A percentile compares a stretch with the other conserved stretches of the same genome.
These are phyloP conservation scores for Aegilops longissima DNA, from an alignment of 176 grass and related monocot genomes.

Conservation along the genomic window DNA sequence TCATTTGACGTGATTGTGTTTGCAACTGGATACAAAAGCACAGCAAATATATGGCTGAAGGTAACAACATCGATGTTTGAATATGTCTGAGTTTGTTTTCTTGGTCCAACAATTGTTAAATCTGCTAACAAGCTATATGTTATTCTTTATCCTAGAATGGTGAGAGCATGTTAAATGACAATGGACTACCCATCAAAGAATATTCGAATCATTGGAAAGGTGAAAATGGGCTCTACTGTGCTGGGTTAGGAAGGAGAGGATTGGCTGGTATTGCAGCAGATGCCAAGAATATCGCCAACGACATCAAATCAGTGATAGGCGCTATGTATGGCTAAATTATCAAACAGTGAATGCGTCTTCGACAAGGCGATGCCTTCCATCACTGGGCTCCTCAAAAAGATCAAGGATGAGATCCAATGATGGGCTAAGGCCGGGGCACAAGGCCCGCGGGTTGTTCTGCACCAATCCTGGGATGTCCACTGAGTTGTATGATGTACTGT, in stretches of 20 bases:
- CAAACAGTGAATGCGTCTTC: no score
- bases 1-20: slow-evolving; percentile 1
- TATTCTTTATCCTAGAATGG: not conserved
- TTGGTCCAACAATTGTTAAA: not conserved
- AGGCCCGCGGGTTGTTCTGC: no score
- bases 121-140: not conserved
- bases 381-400: no score
- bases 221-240: not conserved
- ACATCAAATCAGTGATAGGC: not conserved
- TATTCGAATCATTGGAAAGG: not conserved
- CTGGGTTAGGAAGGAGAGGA: not conserved
- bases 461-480: no score
- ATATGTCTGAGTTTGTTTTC: not conserved
- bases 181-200: not conserved
- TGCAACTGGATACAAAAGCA: slow-evolving; percentile 48
- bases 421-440: no score
- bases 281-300: not conserved
- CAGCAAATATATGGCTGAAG: slow-evolving; percentile 41
- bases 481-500: no score
- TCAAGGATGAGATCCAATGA: no score
- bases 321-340: not conserved
- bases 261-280: not conserved
- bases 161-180: not conserved
- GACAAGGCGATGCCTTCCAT: no score
- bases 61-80: slow-evolving; percentile 1